Evolutionary conservation across 257 asterid species (phyloP).

Genomic region (Lycium ferocissimum): DNA sequence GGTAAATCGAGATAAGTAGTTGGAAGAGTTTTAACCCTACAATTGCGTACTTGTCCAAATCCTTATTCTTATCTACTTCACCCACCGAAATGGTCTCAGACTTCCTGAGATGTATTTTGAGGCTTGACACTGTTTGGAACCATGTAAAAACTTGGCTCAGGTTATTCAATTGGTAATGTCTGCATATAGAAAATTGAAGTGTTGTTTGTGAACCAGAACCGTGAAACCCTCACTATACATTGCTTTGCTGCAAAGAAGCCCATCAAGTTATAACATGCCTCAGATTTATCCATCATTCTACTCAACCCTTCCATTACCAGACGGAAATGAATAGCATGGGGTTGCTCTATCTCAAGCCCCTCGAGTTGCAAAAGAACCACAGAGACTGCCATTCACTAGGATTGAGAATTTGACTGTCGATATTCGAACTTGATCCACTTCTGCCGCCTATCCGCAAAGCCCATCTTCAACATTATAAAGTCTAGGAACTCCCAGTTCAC

Average conservation of each 20-base stretch:
- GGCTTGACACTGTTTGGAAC: neutral
- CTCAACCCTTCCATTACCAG: neutral
- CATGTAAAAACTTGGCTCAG: neutral
- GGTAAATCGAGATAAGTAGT: neutral
- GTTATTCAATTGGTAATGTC: neutral
- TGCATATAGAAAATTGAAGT: neutral
- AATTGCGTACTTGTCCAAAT: neutral
- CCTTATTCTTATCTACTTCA: neutral
- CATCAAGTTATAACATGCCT: neutral
- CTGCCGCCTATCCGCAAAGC: neutral
- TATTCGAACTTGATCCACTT: neutral
- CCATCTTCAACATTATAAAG: neutral
- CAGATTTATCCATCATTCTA: neutral
- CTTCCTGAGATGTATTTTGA: neutral
- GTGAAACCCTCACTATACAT: neutral
- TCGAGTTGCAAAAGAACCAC: neutral
- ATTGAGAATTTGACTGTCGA: neutral
- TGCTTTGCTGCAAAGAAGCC: neutral
- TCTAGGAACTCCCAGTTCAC: neutral
- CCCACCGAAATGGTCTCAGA: neutral
- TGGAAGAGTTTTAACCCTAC: neutral
- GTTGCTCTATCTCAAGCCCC: neutral
- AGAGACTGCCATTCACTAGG: neutral
- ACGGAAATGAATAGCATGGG: neutral
- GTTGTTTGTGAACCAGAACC: neutral